Base-by-base conservation (phyloP, 208 protist genomes). In the Angomonas deanei region DNA sequence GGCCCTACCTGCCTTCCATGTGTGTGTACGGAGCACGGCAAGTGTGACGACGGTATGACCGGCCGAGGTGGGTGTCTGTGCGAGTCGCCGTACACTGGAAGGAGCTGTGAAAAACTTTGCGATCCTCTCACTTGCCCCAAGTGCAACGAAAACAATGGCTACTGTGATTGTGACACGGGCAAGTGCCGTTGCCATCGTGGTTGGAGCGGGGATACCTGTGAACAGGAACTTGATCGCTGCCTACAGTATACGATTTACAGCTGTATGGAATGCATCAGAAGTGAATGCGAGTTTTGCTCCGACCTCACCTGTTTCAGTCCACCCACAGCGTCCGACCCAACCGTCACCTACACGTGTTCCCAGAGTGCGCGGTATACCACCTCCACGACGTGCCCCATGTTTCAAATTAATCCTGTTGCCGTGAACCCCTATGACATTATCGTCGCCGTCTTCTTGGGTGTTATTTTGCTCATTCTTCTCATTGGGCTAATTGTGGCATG, bases 251-350 rank as follows among this genome's bases (percentile, higher is more conserved):
- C 68, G n/a, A 54, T 79, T 46, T 24, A 32, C 17, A 69, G 67
- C 8, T 79, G 73, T 30, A 2, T 19, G n/a, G 19, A 33, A 6
- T 79, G 73, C 48, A 31, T 21, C n/a, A 39, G 52, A 11, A 11
- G 23, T 3, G 58, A 31, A 4, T 79, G 73, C 60, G 32, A 23
- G 33, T 79, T 70, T 56, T 79, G 73, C 68, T 64, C 42, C 21
- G 73, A 79, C 59, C n/a, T 39, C 24, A 64, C 65, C n/a, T 79
- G 73, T 49, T 68, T 63, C 64, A 62, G 56, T 3, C 61, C 42
- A 19, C 36, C 70, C 15, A 38, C 38, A 23, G 72, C 54, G 0
- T 47, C 62, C 10, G 42, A 15, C n/a, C n/a, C n/a, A n/a, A n/a
- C n/a, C n/a, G 57, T 46, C 27, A 62, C 56, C 32, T 73, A 78